Evolutionary conservation across 257 asterid genomes (phyloP).

Genomic region (Solanum rostratum): DNA sequence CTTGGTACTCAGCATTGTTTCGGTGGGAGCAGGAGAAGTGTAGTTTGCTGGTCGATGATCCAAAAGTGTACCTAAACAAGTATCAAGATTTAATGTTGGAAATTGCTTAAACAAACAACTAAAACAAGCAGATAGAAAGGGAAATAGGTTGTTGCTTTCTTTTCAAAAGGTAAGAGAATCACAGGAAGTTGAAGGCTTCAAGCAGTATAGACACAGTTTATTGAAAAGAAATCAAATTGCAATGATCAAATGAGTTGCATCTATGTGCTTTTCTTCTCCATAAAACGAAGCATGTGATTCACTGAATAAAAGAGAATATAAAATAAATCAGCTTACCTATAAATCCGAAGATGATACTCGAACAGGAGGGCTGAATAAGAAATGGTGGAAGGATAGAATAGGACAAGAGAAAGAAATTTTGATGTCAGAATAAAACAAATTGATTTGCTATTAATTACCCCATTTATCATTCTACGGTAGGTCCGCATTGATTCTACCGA

Average conservation of each 20-base stretch:
- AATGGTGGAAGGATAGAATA: neutral
- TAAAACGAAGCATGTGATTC: slow-evolving; percentile 52
- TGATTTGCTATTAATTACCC: neutral
- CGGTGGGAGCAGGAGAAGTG: neutral
- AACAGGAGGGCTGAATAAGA: neutral
- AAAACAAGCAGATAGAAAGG: neutral
- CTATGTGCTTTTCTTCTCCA: slow-evolving; percentile 71
- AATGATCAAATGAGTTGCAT: slow-evolving; percentile 57
- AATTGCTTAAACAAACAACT: neutral
- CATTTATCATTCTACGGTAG: neutral
- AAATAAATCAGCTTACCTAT: slow-evolving; percentile 13
- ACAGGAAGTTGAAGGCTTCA: neutral
- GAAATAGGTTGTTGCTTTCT: neutral
- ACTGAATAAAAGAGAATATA: slow-evolving; percentile 39
- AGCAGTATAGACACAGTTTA: neutral
- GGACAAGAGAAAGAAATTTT: neutral
- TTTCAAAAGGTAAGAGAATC: neutral
- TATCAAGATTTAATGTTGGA: neutral
- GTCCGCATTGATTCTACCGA: neutral
- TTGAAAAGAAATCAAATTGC: neutral
- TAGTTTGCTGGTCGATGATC: neutral
- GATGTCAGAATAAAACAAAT: neutral
- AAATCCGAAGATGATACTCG: neutral
- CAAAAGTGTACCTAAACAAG: slow-evolving; percentile 15
- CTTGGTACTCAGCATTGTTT: slow-evolving; percentile 39